These are phyloP conservation scores for Colletotrichum sp. DNA, from an alignment of 2,329 filamentous ascomycete species.

Conservation along the genomic window DNA sequence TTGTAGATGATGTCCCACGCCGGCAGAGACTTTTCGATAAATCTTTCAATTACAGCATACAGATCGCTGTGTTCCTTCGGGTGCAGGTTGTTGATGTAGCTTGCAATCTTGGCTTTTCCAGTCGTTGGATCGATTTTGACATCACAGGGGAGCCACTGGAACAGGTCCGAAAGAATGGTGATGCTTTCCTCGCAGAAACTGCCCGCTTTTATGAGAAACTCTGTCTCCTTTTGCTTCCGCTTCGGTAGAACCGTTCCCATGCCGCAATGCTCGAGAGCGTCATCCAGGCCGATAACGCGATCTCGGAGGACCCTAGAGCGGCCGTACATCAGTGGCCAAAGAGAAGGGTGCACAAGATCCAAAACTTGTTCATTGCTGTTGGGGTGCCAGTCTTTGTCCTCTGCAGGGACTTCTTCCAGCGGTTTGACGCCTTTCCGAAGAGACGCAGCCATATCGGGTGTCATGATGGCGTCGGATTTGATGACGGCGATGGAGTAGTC, in stretches of 20 bases:
- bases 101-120: constrained; percentile 38
- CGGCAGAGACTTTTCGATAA: constrained; percentile 40
- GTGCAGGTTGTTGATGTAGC: constrained; percentile 54
- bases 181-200: neutral
- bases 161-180: neutral
- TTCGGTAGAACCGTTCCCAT: constrained; percentile 17
- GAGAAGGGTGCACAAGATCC: constrained; percentile 60
- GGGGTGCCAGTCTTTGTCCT: constrained; percentile 57
- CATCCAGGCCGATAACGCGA: constrained; percentile 25
- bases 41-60: constrained; percentile 40
- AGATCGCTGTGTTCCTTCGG: constrained; percentile 33
- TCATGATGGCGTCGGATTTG: constrained; percentile 28
- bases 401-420: constrained; percentile 21
- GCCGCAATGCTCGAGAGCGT: constrained; percentile 15
- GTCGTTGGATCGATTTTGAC: constrained; percentile 37
- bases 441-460: neutral
- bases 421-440: constrained; percentile 22
- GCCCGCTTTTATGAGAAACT: neutral
- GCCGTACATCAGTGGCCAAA: neutral
- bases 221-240: neutral
- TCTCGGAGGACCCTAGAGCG: constrained; percentile 1
- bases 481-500: constrained; percentile 24
- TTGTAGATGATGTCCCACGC: constrained; percentile 39
- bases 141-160: constrained; percentile 28
- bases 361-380: constrained; percentile 54